phyloP scores from a whole-genome alignment of 345 rosid species.

The Erodium maritimum region DNA sequence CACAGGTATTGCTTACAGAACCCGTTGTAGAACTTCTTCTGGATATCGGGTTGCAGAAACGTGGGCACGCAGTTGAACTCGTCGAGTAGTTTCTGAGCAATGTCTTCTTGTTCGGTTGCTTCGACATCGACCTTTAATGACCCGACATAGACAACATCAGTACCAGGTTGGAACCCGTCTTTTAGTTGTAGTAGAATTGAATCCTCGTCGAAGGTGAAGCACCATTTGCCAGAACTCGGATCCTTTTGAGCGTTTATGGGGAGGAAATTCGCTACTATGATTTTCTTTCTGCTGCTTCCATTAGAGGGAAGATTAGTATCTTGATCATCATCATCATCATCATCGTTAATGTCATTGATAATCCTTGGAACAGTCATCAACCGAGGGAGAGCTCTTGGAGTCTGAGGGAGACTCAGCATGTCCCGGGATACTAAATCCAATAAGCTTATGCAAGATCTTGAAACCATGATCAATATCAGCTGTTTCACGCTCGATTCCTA shows the following conservation, averaged over 20 bases:
- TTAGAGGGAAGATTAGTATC: no score
- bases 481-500: no score
- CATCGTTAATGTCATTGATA: background rate
- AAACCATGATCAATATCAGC: background rate
- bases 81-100: conserved; percentile 43
- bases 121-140: conserved; percentile 53
- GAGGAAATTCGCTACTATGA: conserved; percentile 46
- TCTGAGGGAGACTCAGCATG: background rate
- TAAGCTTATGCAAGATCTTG: background rate
- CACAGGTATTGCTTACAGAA: conserved; percentile 73
- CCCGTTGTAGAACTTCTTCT: conserved; percentile 55
- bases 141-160: conserved; percentile 61
- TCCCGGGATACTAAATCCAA: background rate
- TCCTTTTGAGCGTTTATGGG: conserved; percentile 41
- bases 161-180: conserved; percentile 51
- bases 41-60: conserved; percentile 48
- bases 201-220: conserved; percentile 52
- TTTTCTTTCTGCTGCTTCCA: conserved; percentile 11
- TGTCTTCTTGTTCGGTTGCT: conserved; percentile 48
- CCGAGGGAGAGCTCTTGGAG: background rate
- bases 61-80: conserved; percentile 69
- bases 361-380: background rate
- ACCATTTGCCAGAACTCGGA: conserved; percentile 37
- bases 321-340: no score
- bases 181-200: conserved; percentile 42